Base-by-base conservation (phyloP, 148 eudicot species). In the Arctostaphylos glauca region DNA sequence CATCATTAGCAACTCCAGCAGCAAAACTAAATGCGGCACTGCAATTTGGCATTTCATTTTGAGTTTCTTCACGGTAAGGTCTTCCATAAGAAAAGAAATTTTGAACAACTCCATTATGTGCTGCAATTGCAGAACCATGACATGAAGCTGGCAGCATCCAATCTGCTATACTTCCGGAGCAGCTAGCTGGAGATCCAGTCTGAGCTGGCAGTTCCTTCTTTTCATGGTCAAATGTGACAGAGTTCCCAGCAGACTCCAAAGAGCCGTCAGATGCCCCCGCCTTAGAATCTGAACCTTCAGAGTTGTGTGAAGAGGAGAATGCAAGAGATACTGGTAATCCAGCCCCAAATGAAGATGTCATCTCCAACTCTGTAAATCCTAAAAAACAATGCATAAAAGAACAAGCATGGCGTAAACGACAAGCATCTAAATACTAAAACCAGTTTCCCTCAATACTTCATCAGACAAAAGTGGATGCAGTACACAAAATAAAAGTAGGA, bases 231-330 rank as follows among this genome's bases (percentile, higher is more conserved):
- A 74, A 62, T 58, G 58, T 49, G 66, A 60, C 12, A 55, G 84
- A 71, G 47, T 82, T 85, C 53, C 67, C 88, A 8, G 66, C 53
- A 52, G 83, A 81, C 15, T 83, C 85, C 58, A 71, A 80, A 14
- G 86, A 83, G 54, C 85, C 81, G 53, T 81, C 86, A 15, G 86
- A 85, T 73, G 81, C 43, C n/a, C 80, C 85, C 14, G 62, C 44
- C 80, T 73, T 79, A 74, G 81, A 79, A 78, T 86, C 84, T 68
- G 86, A 81, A 81, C 54, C 79, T 76, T 85, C 87, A 46, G 86
- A 86, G 84, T 84, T 79, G 64, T 68, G 71, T 19, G 83, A 81
- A 75, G 73, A 64, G 46, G 89, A 83, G 10, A 85, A 43, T n/a
- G 77, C 47, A 77, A 62, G 60, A 76, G 81, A 64, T 38, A 86